Evolutionary conservation across 2,329 filamentous ascomycete genomes (phyloP), one percentile per base, ranked within the genome.

Genomic region (Apiospora aurea): DNA sequence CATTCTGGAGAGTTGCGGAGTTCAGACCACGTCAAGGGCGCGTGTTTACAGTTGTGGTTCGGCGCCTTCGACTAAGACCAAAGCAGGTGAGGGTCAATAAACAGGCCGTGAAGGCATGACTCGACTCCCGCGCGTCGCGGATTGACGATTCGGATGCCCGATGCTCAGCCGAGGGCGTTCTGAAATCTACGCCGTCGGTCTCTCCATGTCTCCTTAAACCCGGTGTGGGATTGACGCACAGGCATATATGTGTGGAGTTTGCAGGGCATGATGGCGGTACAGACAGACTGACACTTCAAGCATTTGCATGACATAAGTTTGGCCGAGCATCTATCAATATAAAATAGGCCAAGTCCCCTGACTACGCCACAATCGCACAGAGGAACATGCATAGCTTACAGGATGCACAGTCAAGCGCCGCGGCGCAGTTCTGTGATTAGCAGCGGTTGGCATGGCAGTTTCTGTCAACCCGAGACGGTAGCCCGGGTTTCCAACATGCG

Each of bases 401-500:
- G 34, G 57, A 64, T 41, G 34, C 21, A 13, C 14, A 64, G 41
- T 18, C 14, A 41, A 64, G 57, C 53, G 18, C 4, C 10, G 57
- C 34, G 57, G 57, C 57, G 34, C 57, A 64, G 57, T 10, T 13
- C 34, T n/a, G 8, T 14, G 41, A 18, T 5, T 41, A 16, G 4
- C 53, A 41, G 29, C 24, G 6, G 29, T n/a, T 24, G 11, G 57
- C 29, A 64, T 64, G 34, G 57, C 18, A 2, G 34, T 41, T 61
- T 24, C 41, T 41, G n/a, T 64, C 57, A 64, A 64, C 57, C 41
- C 21, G 57, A 64, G 21, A 64, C 57, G 21, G 21, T 38, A 64
- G 57, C 11, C 57, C 34, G 38, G 38, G 38, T 11, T 43, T 43
- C n/a, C 57, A 64, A 41, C 8, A 10, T 64, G 57, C 57, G 21